Evolutionary conservation across 768 basidiomycete species (phyloP).

Genomic region (Tylopilus cervinicoccineus): DNA sequence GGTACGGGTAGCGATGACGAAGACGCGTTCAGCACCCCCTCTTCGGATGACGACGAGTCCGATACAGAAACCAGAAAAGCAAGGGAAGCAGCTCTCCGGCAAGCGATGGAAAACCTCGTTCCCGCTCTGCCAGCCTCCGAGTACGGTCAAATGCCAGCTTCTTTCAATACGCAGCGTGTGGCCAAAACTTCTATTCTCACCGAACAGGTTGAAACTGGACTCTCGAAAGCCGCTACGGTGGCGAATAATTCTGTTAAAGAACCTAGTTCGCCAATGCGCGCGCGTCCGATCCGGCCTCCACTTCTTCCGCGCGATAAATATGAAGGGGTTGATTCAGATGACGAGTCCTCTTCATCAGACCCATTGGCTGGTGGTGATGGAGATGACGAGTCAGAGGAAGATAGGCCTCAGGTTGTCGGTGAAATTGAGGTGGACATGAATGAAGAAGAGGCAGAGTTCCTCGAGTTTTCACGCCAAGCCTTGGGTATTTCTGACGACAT

Average conservation of each 20-base stretch:
- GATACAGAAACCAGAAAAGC: slow-evolving; percentile 28
- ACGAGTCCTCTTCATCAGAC: slow-evolving; percentile 71
- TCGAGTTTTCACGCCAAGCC: slow-evolving; percentile 91
- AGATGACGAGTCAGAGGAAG: slow-evolving; percentile 66
- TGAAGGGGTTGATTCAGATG: slow-evolving; percentile 92
- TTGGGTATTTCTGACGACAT: slow-evolving; percentile 87
- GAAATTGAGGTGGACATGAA: slow-evolving; percentile 89
- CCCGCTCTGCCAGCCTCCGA: slow-evolving; percentile 75
- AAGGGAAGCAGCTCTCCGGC: slow-evolving; percentile 44
- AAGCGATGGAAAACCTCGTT: slow-evolving; percentile 77
- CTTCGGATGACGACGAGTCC: slow-evolving; percentile 42
- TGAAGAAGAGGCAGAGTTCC: slow-evolving; percentile 90
- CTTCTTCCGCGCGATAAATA: slow-evolving; percentile 79
- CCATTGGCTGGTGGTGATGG: slow-evolving; percentile 37
- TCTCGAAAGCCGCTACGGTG: slow-evolving; percentile 3
- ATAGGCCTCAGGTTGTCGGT: slow-evolving; percentile 77
- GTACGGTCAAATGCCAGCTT: slow-evolving; percentile 84
- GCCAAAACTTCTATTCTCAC: slow-evolving; percentile 42
- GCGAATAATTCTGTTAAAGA: slow-evolving; percentile 3
- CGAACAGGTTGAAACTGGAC: slow-evolving; percentile 35
- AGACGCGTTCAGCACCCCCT: slow-evolving; percentile 40
- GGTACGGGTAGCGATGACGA: slow-evolving; percentile 23
- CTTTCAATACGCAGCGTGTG: slow-evolving; percentile 70
- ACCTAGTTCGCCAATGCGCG: slow-evolving; percentile 18
- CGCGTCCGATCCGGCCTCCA: slow-evolving; percentile 65